phyloP scores from a whole-genome alignment of 176 grass and related monocot genomes.

The Raddia guianensis region DNA sequence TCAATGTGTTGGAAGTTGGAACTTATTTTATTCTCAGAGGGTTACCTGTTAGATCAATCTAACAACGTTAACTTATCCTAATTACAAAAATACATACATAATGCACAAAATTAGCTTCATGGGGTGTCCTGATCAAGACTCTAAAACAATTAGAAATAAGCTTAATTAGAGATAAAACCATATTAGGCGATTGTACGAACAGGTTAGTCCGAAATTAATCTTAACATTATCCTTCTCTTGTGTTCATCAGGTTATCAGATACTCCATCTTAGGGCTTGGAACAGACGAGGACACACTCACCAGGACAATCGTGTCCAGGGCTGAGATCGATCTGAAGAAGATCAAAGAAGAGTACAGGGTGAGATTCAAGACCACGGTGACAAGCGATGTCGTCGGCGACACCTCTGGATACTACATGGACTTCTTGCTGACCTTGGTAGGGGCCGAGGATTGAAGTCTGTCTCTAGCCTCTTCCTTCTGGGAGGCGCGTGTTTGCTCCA shows the following conservation, averaged over 20 bases:
- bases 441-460: conserved; percentile 39
- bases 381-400: conserved; percentile 50
- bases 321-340: conserved; percentile 58
- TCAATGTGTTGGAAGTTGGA: not conserved
- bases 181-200: no score
- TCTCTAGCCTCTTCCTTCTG: not conserved
- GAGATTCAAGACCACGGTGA: conserved; percentile 52
- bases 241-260: conserved; percentile 55
- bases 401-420: conserved; percentile 64
- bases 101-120: no score
- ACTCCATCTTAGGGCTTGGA: conserved; percentile 65
- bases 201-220: no score
- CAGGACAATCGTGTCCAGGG: conserved; percentile 61
- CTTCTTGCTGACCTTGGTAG: conserved; percentile 60
- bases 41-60: no score
- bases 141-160: no score
- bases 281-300: conserved; percentile 74
- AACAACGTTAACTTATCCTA: no score
- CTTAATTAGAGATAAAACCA: no score
- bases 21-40: not conserved
- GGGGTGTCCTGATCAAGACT: no score
- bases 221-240: not conserved
- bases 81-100: no score
- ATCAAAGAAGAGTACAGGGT: conserved; percentile 70
- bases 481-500: not conserved